Evolutionary conservation across 257 asterid genomes (phyloP).

Genomic region (Datura wrightii): DNA sequence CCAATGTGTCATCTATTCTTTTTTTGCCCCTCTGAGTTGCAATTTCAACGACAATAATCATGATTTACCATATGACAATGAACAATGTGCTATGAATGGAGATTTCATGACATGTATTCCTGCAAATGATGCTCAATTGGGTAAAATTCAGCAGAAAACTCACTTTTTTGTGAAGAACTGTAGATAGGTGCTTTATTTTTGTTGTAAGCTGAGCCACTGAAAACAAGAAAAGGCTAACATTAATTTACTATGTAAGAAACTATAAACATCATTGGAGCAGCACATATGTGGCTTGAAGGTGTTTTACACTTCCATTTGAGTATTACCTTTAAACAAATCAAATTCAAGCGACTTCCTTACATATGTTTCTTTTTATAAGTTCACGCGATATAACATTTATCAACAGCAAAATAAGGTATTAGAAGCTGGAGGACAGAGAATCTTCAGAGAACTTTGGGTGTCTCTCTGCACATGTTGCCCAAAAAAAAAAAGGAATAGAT

Average conservation of each 20-base stretch:
- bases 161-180: conserved; percentile 74
- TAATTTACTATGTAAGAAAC: conserved; percentile 19
- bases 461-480: background rate
- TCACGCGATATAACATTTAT: background rate
- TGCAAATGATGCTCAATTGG: too few relatives aligned
- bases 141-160: background rate
- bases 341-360: conserved; percentile 4
- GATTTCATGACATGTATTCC: background rate
- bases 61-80: background rate
- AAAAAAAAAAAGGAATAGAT: background rate
- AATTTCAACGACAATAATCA: background rate
- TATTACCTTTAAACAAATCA: background rate
- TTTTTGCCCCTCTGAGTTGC: background rate
- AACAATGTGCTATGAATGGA: background rate
- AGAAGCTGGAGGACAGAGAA: background rate
- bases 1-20: background rate
- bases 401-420: background rate
- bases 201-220: conserved; percentile 90
- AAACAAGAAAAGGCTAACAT: conserved; percentile 30
- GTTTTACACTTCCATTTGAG: conserved; percentile 14
- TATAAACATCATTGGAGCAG: conserved; percentile 8
- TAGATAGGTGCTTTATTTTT: conserved; percentile 75
- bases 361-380: background rate
- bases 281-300: background rate
- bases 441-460: background rate